Percentiles rank a stretch among this genome's conserved stretches.
Evolutionary conservation across 2,329 filamentous ascomycete genomes (phyloP).

Genomic region (Xylaria polymorpha): DNA sequence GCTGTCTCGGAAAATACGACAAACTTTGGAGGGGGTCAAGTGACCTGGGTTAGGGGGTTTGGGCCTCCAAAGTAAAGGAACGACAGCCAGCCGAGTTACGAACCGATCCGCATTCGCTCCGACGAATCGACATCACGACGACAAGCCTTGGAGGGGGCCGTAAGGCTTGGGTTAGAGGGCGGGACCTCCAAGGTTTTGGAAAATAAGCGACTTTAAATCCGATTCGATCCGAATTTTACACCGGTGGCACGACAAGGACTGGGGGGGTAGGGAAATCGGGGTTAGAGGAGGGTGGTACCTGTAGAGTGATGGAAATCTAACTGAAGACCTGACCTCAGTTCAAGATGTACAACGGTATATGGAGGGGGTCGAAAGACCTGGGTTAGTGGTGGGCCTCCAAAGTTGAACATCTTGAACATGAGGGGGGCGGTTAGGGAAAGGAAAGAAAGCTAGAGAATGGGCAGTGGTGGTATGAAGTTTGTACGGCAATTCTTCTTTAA

Average conservation of each 20-base stretch:
- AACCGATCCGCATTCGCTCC: too few species aligned
- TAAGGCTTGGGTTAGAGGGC: constrained; percentile 6
- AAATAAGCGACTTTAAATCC: too few species aligned
- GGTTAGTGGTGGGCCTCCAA: constrained; percentile 15
- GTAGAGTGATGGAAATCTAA: background rate
- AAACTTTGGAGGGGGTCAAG: background rate
- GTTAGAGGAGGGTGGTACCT: constrained; percentile 2
- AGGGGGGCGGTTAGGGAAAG: background rate
- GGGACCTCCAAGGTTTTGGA: background rate
- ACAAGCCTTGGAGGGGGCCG: constrained; percentile 1
- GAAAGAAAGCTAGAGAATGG: too few species aligned
- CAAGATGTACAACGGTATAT: constrained; percentile 1
- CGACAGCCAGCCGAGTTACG: background rate
- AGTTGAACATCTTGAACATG: background rate
- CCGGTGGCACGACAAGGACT: too few species aligned
- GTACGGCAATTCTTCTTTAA: too few species aligned
- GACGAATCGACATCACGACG: background rate
- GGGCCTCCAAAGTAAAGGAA: background rate
- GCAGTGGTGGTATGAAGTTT: too few species aligned
- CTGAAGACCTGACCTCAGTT: background rate
- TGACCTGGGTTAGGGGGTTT: background rate
- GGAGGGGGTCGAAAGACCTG: constrained; percentile 5
- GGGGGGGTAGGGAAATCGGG: too few species aligned
- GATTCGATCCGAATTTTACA: too few species aligned
- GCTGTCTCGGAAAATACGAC: background rate